Conservation (phyloP, 2,329 filamentous ascomycete genomes). For the Trichoderma arundinaceum region DNA sequence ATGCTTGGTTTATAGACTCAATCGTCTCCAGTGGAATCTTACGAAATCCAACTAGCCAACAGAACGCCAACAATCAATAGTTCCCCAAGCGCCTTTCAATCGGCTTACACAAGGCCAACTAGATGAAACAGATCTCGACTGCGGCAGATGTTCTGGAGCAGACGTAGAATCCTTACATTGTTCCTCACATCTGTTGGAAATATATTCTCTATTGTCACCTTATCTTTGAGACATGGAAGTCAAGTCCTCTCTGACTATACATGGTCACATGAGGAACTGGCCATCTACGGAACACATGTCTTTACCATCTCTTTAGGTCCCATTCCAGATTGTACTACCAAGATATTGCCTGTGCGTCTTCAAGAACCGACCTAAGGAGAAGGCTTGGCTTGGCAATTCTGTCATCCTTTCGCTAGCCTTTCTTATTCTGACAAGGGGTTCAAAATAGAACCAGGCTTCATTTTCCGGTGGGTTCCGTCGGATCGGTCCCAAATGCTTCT, state of each 20-base stretch:
- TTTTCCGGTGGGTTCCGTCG: no score
- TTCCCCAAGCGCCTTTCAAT: background rate
- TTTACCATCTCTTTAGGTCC: no score
- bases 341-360: no score
- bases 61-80: background rate
- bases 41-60: background rate
- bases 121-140: background rate
- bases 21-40: background rate
- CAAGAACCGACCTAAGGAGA: no score
- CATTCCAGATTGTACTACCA: no score
- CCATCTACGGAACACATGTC: background rate
- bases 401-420: no score
- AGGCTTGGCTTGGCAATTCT: no score
- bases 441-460: no score
- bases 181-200: background rate
- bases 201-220: background rate
- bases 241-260: background rate
- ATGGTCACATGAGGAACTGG: background rate
- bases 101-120: background rate
- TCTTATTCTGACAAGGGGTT: no score
- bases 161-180: background rate
- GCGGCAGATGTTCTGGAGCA: background rate
- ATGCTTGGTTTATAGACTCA: background rate
- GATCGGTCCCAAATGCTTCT: no score
- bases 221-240: background rate